phyloP scores from a whole-genome alignment of 176 grass and related monocot species.

The Aechmea fasciata region DNA sequence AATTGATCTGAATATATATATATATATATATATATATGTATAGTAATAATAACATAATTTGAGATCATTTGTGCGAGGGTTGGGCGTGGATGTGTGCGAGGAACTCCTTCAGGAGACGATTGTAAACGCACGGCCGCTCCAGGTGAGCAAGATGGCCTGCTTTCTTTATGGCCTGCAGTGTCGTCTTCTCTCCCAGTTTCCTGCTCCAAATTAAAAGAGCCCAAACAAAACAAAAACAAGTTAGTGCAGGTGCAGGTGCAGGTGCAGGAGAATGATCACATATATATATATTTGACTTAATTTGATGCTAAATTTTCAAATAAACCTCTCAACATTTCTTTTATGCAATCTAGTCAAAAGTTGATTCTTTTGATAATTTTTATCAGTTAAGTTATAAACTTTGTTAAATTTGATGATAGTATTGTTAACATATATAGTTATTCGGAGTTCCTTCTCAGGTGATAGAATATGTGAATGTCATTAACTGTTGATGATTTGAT shows the following conservation, averaged over 20 bases:
- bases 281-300: too few relatives aligned
- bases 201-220: constrained; percentile 15
- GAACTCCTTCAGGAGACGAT: constrained; percentile 50
- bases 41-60: neutral
- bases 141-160: constrained; percentile 73
- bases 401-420: too few relatives aligned
- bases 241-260: neutral
- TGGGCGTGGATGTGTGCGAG: constrained; percentile 40
- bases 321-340: too few relatives aligned
- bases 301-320: too few relatives aligned
- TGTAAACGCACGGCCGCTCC: constrained; percentile 74
- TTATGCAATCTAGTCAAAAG: too few relatives aligned
- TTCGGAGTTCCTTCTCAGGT: too few relatives aligned
- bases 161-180: constrained; percentile 56
- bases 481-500: too few relatives aligned
- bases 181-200: constrained; percentile 61
- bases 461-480: too few relatives aligned
- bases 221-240: neutral
- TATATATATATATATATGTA: too few relatives aligned
- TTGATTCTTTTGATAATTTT: too few relatives aligned
- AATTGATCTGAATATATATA: neutral
- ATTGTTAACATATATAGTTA: too few relatives aligned
- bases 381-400: too few relatives aligned
- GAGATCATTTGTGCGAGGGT: constrained; percentile 16
- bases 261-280: neutral